Evolutionary conservation across 2,329 filamentous ascomycete genomes (phyloP).

Genomic region (Colletotrichum sp.): DNA sequence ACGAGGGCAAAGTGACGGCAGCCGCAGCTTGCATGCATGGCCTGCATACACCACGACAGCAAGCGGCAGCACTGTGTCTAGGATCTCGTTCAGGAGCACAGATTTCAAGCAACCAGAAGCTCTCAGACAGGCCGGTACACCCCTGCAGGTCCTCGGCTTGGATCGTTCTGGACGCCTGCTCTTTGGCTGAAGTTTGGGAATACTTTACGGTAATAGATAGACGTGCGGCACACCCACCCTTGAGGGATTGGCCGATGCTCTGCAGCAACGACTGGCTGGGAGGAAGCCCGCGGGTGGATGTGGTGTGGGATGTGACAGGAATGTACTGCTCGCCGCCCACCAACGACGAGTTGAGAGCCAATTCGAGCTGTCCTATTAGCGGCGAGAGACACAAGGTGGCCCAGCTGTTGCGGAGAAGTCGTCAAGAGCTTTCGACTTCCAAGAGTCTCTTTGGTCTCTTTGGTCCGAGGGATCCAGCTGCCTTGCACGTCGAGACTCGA

Average conservation of each 20-base stretch:
- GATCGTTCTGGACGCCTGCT: not conserved
- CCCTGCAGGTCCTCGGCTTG: conserved; percentile 8
- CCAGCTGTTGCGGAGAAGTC: not conserved
- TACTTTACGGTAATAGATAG: not conserved
- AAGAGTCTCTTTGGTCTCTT: not conserved
- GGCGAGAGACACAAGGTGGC: not conserved
- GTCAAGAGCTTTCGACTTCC: not conserved
- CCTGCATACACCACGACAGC: not conserved
- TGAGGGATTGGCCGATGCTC: not conserved
- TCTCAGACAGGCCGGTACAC: conserved; percentile 3
- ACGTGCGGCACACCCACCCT: not conserved
- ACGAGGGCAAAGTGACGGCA: conserved; percentile 15
- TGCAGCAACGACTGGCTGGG: conserved; percentile 3
- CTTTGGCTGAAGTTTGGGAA: conserved; percentile 3
- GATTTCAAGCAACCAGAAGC: not conserved
- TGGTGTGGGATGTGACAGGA: not conserved
- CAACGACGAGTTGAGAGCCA: not conserved
- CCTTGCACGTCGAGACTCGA: not conserved
- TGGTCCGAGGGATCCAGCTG: not conserved
- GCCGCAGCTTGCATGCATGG: conserved; percentile 16
- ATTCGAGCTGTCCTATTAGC: not conserved
- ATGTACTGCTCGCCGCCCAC: not conserved
- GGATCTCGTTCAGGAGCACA: not conserved
- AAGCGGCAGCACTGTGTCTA: not conserved
- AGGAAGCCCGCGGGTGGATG: not conserved